These are phyloP conservation scores for Candida labiduridarum DNA, from an alignment of 1,139 yeast species.

Conservation along the genomic window DNA sequence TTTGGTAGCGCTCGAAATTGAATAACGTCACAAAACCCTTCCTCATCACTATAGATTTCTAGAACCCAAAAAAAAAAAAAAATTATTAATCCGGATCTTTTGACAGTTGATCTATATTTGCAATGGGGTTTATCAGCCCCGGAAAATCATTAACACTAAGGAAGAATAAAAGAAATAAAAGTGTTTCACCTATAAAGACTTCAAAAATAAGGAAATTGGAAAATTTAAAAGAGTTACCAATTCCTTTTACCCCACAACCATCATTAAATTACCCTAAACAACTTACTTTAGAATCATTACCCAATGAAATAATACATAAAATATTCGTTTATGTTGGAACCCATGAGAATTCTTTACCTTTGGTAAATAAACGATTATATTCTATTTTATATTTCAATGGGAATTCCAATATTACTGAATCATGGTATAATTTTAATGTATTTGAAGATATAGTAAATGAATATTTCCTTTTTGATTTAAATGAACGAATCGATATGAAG, in stretches of 20 bases:
- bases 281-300: slow-evolving; percentile 21
- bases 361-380: slow-evolving; percentile 27
- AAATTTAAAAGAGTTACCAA: background rate
- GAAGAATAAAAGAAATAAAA: slow-evolving; percentile 2
- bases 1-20: background rate
- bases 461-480: slow-evolving; percentile 25
- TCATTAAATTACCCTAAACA: background rate
- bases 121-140: slow-evolving; percentile 36
- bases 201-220: slow-evolving; percentile 11
- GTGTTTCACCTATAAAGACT: slow-evolving; percentile 1
- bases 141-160: slow-evolving; percentile 22
- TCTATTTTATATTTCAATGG: slow-evolving; percentile 22
- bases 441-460: slow-evolving; percentile 18
- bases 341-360: slow-evolving; percentile 24
- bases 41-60: background rate
- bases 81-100: background rate
- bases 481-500: slow-evolving; percentile 17
- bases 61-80: background rate
- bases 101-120: background rate
- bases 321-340: slow-evolving; percentile 36
- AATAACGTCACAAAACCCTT: too few species aligned
- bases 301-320: slow-evolving; percentile 32
- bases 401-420: slow-evolving; percentile 6
- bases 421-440: slow-evolving; percentile 20
- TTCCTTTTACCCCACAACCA: background rate